A percentile compares a stretch with the other conserved stretches of the same genome.
These are phyloP conservation scores for Exsudoporus frostii DNA, from an alignment of 768 basidiomycete genomes.

Conservation along the genomic window DNA sequence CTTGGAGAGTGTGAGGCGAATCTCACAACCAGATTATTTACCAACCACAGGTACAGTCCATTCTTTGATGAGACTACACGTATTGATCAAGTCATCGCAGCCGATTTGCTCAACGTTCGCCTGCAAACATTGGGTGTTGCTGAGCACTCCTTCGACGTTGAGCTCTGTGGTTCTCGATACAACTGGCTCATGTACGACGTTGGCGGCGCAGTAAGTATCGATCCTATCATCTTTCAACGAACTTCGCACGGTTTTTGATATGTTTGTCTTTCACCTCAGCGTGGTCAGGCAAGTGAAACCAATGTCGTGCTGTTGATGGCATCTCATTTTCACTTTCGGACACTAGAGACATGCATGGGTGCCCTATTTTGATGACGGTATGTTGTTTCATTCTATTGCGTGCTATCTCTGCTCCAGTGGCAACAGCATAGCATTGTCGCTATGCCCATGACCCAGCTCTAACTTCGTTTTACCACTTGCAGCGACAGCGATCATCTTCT, in stretches of 20 bases:
- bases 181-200: conserved; percentile 84
- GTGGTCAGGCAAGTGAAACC: conserved; percentile 51
- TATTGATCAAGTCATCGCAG: conserved; percentile 34
- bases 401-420: conserved; percentile 10
- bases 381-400: conserved; percentile 23
- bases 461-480: conserved; percentile 6
- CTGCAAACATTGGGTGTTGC: conserved; percentile 78
- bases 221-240: background rate
- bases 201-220: conserved; percentile 66
- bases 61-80: background rate
- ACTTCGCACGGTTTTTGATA: background rate
- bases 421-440: conserved; percentile 17
- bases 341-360: conserved; percentile 74
- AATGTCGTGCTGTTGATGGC: conserved; percentile 11
- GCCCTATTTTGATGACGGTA: conserved; percentile 83
- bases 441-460: conserved; percentile 9
- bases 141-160: conserved; percentile 71
- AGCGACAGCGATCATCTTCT: conserved; percentile 84
- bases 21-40: conserved; percentile 65
- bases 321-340: conserved; percentile 12
- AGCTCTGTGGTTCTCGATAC: conserved; percentile 57
- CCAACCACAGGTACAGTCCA: conserved; percentile 58
- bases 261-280: conserved; percentile 35
- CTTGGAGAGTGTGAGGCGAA: conserved; percentile 59
- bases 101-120: conserved; percentile 75